These are phyloP conservation scores for Pezicula neosporulosa DNA, from an alignment of 2,329 filamentous ascomycete genomes.

Conservation along the genomic window DNA sequence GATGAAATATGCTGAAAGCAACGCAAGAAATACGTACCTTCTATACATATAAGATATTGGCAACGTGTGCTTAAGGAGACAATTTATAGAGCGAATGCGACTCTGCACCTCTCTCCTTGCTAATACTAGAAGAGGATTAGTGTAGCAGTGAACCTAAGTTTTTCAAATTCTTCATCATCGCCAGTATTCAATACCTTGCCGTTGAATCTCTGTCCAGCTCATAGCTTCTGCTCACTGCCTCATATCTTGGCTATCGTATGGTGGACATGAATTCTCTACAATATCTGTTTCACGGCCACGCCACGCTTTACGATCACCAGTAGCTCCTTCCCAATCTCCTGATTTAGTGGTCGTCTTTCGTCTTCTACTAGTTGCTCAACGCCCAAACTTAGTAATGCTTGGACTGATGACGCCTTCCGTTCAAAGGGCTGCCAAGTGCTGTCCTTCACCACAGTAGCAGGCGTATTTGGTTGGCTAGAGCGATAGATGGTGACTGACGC, in stretches of 20 bases:
- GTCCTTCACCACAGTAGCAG: neutral
- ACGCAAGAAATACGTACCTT: too few species aligned
- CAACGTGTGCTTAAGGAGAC: too few species aligned
- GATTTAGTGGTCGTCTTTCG: neutral
- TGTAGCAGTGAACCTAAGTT: too few species aligned
- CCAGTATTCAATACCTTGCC: too few species aligned
- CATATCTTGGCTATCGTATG: neutral
- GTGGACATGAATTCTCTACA: neutral
- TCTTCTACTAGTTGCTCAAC: neutral
- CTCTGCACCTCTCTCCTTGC: too few species aligned
- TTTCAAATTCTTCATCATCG: too few species aligned
- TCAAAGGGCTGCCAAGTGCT: neutral
- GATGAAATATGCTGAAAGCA: too few species aligned
- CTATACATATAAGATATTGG: too few species aligned
- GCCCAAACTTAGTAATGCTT: neutral
- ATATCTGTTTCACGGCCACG: neutral
- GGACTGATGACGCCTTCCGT: neutral
- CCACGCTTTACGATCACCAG: neutral
- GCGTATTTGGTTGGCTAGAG: constrained; percentile 5
- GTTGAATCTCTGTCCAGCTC: neutral
- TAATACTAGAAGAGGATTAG: too few species aligned
- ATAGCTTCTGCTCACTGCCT: neutral
- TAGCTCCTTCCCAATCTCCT: neutral
- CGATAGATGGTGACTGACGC: constrained; percentile 14
- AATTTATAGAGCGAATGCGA: too few species aligned